Conservation (phyloP, 805 yeast species). For the Candida verbasci region DNA sequence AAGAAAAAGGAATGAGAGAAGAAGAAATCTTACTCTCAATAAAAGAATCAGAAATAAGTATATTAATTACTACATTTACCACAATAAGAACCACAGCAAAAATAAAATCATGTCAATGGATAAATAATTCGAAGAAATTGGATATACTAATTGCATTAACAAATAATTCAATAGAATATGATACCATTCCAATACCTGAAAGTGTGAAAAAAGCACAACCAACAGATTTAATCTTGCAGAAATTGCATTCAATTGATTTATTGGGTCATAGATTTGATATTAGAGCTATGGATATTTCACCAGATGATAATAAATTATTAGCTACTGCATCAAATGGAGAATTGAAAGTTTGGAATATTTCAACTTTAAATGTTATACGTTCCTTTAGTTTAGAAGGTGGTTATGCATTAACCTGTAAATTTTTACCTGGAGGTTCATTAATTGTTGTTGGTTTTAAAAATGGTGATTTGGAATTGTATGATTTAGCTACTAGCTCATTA, state of each 20-base stretch:
- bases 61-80: constrained; percentile 66
- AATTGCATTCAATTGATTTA: constrained; percentile 58
- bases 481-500: constrained; percentile 75
- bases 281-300: constrained; percentile 75
- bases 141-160: constrained; percentile 63
- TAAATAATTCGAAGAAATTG: constrained; percentile 42
- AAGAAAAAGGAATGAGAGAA: constrained; percentile 59
- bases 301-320: constrained; percentile 76
- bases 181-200: constrained; percentile 55
- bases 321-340: constrained; percentile 91
- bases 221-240: constrained; percentile 41
- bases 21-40: constrained; percentile 49
- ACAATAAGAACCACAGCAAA: constrained; percentile 62
- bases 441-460: constrained; percentile 84
- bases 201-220: constrained; percentile 44
- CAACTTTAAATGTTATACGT: constrained; percentile 70
- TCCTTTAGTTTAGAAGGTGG: constrained; percentile 74
- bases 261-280: constrained; percentile 90
- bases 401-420: constrained; percentile 73
- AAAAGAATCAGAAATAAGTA: constrained; percentile 45
- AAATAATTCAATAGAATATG: constrained; percentile 73
- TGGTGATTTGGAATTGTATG: constrained; percentile 81
- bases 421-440: constrained; percentile 88
- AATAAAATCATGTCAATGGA: constrained; percentile 67
- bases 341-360: constrained; percentile 83